Evolutionary conservation across 1,284 basidiomycete genomes (phyloP), one percentile per base, ranked within the genome.

Genomic region (Moniliophthora roreri): DNA sequence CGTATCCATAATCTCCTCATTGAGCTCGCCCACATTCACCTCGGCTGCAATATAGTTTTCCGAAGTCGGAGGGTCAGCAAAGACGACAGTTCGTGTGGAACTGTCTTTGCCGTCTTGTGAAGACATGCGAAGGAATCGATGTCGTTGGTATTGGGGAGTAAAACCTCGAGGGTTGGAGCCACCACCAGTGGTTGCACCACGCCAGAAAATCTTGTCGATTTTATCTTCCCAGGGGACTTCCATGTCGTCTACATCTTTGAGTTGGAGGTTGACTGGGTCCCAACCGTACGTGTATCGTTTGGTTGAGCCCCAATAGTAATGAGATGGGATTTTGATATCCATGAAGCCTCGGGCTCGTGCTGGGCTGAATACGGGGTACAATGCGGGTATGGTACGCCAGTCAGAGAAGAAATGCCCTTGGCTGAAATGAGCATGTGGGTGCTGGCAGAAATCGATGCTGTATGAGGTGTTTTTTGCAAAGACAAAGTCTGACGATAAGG

Each of bases 371-470:
- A 98, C 82, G 4, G 95, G 95, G 69, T 92, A 95, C 13, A 95
- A 77, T 1, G 84, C 82, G 11, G 89, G 82, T 53, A 95, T 87
- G 0, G 88, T 91, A 16, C 95, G 78, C 89, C 92, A 96, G 68
- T 98, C 95, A 16, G 91, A 92, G 80, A 96, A 98, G 70, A 96
- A 97, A 67, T 93, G 93, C 7, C 94, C 93, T 66, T 97, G 94
- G 40, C 80, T 79, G 64, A 89, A 87, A 62, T 89, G 93, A 26
- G 89, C 85, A 72, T 90, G 88, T 0, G 95, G 94, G 41, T 84
- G 77, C 24, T 76, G 67, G 70, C 95, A 98, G 63, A 90, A 95
- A 63, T 95, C 85, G 58, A 82, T 80, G 16, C 77, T 73, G 54
- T 82, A 77, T 47, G 89, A 85, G 1, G 87, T 82, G 5, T 68